Evolutionary conservation across 2,329 filamentous ascomycete species (phyloP).

Genomic region (Tolypocladium album): DNA sequence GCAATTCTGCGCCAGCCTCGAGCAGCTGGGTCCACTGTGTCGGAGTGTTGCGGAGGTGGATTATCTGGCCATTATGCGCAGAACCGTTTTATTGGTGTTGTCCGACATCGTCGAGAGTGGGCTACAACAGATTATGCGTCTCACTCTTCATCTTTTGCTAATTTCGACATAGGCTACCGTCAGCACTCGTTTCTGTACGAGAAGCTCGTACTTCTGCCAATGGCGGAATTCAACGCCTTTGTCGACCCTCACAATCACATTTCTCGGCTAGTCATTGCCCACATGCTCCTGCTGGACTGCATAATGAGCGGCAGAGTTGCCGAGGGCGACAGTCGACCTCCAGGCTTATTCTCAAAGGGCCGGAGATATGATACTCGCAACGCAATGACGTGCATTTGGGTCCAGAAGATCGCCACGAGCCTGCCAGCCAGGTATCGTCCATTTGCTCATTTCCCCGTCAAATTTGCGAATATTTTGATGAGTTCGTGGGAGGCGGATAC

Average conservation of each 20-base stretch:
- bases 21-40: constrained; percentile 17
- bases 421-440: constrained; percentile 17
- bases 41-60: constrained; percentile 17
- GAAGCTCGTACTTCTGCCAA: constrained; percentile 13
- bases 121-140: not conserved
- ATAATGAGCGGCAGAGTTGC: constrained; percentile 14
- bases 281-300: constrained; percentile 23
- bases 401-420: constrained; percentile 19
- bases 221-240: constrained; percentile 21
- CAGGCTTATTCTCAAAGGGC: not conserved
- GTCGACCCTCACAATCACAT: constrained; percentile 16
- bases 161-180: constrained; percentile 9
- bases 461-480: constrained; percentile 10
- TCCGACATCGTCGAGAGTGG: constrained; percentile 17
- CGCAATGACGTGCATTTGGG: constrained; percentile 25
- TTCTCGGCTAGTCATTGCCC: constrained; percentile 24
- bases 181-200: constrained; percentile 17
- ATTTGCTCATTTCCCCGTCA: constrained; percentile 22
- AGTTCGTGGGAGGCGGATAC: not conserved
- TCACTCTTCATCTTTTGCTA: not conserved
- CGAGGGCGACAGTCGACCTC: constrained; percentile 1
- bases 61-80: constrained; percentile 19
- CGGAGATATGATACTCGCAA: constrained; percentile 12
- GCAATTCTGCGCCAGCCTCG: constrained; percentile 17
- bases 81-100: constrained; percentile 12